A percentile compares a stretch with the other conserved stretches of the same genome.
Evolutionary conservation across 257 asterid species (phyloP).

Genomic region (Mentha longifolia): DNA sequence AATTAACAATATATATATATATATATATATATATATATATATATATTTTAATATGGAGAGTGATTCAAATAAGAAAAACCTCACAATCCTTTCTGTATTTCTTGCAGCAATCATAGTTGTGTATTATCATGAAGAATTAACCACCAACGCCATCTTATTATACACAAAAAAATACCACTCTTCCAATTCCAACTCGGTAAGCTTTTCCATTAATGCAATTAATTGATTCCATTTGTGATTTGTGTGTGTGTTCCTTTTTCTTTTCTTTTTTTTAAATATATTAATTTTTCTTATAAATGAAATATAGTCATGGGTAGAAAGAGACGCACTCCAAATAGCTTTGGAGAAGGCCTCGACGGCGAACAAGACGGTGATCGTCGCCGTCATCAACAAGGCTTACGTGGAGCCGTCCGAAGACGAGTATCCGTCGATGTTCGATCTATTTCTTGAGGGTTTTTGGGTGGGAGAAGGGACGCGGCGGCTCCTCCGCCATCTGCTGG

Average conservation of each 20-base stretch:
- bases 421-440: constrained; percentile 69
- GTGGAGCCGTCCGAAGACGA: constrained; percentile 50
- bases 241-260: too few relatives aligned
- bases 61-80: background rate
- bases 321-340: constrained; percentile 50
- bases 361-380: constrained; percentile 63
- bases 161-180: background rate
- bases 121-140: background rate
- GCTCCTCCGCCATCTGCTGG: constrained; percentile 53
- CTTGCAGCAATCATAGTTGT: background rate
- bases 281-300: too few relatives aligned
- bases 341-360: constrained; percentile 56
- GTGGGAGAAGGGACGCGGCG: constrained; percentile 57
- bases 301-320: background rate
- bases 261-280: too few relatives aligned
- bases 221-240: too few relatives aligned
- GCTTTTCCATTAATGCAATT: background rate
- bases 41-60: too few relatives aligned
- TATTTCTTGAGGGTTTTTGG: constrained; percentile 85
- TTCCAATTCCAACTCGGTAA: background rate
- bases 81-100: background rate
- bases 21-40: too few relatives aligned
- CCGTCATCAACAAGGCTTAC: constrained; percentile 67
- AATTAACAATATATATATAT: too few relatives aligned
- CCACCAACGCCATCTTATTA: background rate